Base-by-base conservation (phyloP, 352 stramenopile species). In the Phytophthora cactorum region DNA sequence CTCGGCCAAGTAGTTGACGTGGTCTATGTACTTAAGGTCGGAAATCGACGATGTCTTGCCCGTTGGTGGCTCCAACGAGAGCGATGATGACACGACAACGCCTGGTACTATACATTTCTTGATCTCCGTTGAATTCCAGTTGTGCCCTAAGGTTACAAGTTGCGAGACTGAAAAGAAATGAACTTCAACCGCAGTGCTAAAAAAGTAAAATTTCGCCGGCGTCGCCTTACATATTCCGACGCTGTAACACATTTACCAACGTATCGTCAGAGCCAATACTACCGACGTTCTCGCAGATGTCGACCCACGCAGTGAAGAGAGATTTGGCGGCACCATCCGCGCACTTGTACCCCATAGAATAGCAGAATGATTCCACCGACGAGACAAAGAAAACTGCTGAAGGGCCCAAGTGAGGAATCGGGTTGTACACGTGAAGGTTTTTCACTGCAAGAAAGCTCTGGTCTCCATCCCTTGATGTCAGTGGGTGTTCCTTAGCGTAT, bases 331-430 rank as follows among this genome's bases (percentile, higher is more conserved):
- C 29, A 5, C 59, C 52, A 46, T 76, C 52, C 7, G 77, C 56
- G 46, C 66, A 76, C 44, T 77, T 79, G 63, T 77, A 50, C 4
- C 51, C 68, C 36, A 79, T 74, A 3, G 60, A 47, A 22, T 70
- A 79, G 45, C 56, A 71, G 11, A 69, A 63, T n/a, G 59, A 55
- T 1, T 71, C 67, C 36, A 67, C 63, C 3, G 63, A 76, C 27
- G 67, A 59, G 8, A 79, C 45, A 46, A 62, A 74, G 17, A 79
- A n/a, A 52, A 58, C 34, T 34, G 55, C 65, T 14, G 65, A 63
- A 17, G 70, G 56, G 6, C 59, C 44, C 27, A 76, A 38, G 47
- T 72, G 55, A 17, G 67, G 72, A 22, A 64, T 62, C 8, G 63
- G 59, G 31, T 69, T 71, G 63, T 72, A 76, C 22, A 74, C 59